Base-by-base conservation (phyloP, 257 asterid genomes). In the Rauvolfia tetraphylla region DNA sequence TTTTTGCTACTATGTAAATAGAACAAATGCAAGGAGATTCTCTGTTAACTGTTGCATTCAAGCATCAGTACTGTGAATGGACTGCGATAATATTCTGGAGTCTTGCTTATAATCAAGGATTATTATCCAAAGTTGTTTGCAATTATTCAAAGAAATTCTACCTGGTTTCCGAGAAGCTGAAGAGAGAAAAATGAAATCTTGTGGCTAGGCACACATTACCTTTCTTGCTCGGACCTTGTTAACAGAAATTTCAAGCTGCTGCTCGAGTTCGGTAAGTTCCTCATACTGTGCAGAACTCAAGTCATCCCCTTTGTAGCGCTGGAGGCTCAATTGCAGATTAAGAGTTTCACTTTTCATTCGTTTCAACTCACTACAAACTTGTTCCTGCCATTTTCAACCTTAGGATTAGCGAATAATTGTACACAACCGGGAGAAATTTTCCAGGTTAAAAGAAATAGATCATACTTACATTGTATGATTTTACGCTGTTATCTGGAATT, bases 301-400 rank as follows among this genome's bases (percentile, higher is more conserved):
- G 65, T 90, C 93, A 80, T 86, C 91, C 0, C 97, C 96, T 54
- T 83, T 91, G 80, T 89, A 93, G 80, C 88, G 87, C 80, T 93
- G 94, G 70, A 93, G 90, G 78, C 90, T 89, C 34, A 89, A 61
- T 66, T 93, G 90, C 46, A 93, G 97, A 75, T 84, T 84, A 34
- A 88, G 79, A 18, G 93, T 89, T 69, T 91, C 92, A 7, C 53
- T 86, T 79, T 85, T 88, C 90, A 88, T 87, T 75, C 84, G 81
- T 2, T 69, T 69, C 41, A 91, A 34, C 75, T 89, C 98, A 74
- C 82, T 79, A 15, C 74, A 74, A 31, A 81, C 73, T 73, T 89
- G 89, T 1, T 83, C 91, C 95, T 92, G 62, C 1, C 66, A n/a
- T 13, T 49, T 74, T 3, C 6, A 13, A 76, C 49, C 22, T 68